Evolutionary conservation across 2,329 filamentous ascomycete genomes (phyloP), one percentile per base, ranked within the genome.

Genomic region (Capronia epimyces): DNA sequence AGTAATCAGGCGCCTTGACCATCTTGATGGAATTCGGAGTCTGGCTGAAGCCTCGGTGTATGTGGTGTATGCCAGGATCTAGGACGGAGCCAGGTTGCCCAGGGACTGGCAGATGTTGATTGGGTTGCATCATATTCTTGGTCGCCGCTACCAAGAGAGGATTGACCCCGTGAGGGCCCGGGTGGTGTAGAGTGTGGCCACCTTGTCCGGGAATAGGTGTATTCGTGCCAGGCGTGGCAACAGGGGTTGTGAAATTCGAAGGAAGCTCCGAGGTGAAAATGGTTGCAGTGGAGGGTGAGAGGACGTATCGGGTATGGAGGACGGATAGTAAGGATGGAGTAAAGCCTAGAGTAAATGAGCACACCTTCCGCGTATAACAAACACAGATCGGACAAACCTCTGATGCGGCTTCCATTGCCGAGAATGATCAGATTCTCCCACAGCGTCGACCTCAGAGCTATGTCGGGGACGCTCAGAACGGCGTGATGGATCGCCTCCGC

Each of bases 251-350:
- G 65, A 96, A 81, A 70, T 93, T 91, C 7, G 89, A 96, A 6
- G 93, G 93, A 31, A 97, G 82, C 69, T 98, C 93, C 18, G 89
- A 95, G 29, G 90, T 95, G 76, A 97, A 97, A 64, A 97, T 97
- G 36, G 90, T 96, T 44, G 89, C 89, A 1, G 89, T 91, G 22
- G 86, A 90, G 0, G 93, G 93, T 1, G 90, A 95, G 60, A 98
- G 83, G 47, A 96, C 79, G 67, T 95, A 93, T 58, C 90, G 89
- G 43, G 84, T 79, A 31, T 80, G 80, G 29, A 98, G 79, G 0
- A 83, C 89, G 62, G 86, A 79, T 31, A 97, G 68, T 42, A 98
- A 82, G 60, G 91, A 88, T 62, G 96, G 89, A 60, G 87, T 90
- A 67, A 98, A 91, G 3, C 93, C 89, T 73, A 75, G 74, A 62